These are phyloP conservation scores for Purpureocillium lavendulum DNA, from an alignment of 2,329 filamentous ascomycete species.

Conservation along the genomic window DNA sequence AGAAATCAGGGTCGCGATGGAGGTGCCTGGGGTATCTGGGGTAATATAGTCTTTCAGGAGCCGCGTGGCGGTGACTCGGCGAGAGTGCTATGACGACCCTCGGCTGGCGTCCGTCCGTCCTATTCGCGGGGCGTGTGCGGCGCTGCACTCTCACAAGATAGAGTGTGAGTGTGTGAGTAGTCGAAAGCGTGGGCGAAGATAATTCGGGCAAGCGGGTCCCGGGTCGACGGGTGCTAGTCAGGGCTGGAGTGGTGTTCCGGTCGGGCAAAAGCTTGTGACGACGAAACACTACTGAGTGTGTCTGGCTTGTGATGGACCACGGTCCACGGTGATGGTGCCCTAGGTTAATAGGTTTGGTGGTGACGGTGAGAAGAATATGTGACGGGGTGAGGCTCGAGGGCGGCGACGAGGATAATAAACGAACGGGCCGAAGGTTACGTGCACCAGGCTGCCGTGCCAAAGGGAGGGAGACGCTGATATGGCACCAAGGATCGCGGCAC, in stretches of 20 bases:
- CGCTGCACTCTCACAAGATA: too few species aligned
- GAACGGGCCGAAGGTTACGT: not conserved
- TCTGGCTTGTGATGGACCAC: too few species aligned
- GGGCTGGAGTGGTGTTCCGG: slow-evolving; percentile 1
- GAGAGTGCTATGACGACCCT: slow-evolving; percentile 2
- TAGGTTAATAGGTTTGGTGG: too few species aligned
- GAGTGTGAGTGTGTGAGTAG: too few species aligned
- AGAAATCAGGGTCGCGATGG: slow-evolving; percentile 1
- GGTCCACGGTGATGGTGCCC: too few species aligned
- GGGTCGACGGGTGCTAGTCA: not conserved
- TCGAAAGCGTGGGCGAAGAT: not conserved
- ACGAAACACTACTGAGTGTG: too few species aligned
- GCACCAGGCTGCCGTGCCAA: slow-evolving; percentile 3
- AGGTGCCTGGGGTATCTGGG: too few species aligned
- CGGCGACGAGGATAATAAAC: too few species aligned
- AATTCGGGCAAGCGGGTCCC: not conserved
- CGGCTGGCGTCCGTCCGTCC: slow-evolving; percentile 5
- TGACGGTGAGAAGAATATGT: too few species aligned
- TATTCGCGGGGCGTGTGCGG: slow-evolving; percentile 4
- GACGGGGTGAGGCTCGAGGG: too few species aligned
- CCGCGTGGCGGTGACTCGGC: not conserved
- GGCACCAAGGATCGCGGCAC: slow-evolving; percentile 11
- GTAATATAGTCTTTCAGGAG: too few species aligned
- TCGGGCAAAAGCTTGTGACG: too few species aligned
- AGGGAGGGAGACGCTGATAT: slow-evolving; percentile 9